A percentile compares a stretch with the other conserved stretches of the same genome.
Conservation (phyloP, 495 filamentous ascomycete genomes). For the Xylaria flabelliformis region DNA sequence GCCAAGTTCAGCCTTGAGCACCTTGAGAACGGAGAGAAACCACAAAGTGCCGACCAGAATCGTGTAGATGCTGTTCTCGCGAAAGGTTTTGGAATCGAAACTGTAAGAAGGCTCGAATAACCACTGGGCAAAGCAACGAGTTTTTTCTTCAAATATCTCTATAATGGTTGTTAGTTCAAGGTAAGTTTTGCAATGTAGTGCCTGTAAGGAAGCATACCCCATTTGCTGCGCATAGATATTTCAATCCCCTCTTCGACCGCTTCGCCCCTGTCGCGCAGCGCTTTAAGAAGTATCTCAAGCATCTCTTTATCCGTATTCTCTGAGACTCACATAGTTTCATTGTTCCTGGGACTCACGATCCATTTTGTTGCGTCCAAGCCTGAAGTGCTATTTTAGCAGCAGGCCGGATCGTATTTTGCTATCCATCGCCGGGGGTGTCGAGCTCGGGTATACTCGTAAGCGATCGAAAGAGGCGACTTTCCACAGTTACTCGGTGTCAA, state of each 20-base stretch:
- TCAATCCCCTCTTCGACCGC: background rate
- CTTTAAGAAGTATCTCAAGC: constrained; percentile 17
- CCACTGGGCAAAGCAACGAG: background rate
- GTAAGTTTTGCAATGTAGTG: background rate
- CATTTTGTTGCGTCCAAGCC: background rate
- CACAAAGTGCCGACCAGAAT: background rate
- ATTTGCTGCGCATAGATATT: background rate
- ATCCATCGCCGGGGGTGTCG: constrained; percentile 6
- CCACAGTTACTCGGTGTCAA: background rate
- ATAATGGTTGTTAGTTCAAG: background rate
- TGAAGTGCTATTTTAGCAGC: background rate
- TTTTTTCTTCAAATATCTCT: background rate
- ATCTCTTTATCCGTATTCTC: constrained; percentile 17
- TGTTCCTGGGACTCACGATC: background rate
- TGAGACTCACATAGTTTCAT: background rate
- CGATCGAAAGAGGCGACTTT: constrained; percentile 13
- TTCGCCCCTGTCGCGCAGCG: constrained; percentile 6
- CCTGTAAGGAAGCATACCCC: background rate
- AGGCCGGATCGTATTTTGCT: background rate
- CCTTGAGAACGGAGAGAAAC: background rate
- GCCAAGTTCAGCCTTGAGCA: constrained; percentile 6
- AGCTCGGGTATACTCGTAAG: background rate
- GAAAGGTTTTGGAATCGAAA: background rate
- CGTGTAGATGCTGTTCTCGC: constrained; percentile 3
- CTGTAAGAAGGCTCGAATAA: constrained; percentile 1